Evolutionary conservation across 2,329 filamentous ascomycete genomes (phyloP).

Genomic region (Talaromyces pinophilus): DNA sequence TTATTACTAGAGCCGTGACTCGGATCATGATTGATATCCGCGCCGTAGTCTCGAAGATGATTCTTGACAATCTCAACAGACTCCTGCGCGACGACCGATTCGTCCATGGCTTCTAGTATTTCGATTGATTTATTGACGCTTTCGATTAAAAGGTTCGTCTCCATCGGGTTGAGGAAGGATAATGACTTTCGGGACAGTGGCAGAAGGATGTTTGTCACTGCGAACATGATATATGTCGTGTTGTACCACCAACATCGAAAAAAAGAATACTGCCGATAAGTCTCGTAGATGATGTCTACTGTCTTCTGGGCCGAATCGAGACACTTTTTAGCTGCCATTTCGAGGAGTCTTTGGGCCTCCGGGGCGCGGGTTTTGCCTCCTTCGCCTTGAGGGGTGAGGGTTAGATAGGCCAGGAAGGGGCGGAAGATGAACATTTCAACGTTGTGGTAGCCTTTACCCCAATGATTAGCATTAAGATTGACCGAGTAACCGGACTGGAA

Average conservation of each 20-base stretch:
- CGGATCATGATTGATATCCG: not conserved
- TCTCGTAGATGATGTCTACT: constrained; percentile 45
- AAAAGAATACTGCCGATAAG: constrained; percentile 42
- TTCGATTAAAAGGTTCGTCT: constrained; percentile 17
- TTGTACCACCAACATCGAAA: constrained; percentile 51
- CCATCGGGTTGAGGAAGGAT: not conserved
- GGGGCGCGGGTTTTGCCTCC: not conserved
- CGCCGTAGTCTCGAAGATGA: constrained; percentile 30
- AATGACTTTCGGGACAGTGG: not conserved
- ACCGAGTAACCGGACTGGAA: not conserved
- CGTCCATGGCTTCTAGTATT: constrained; percentile 47
- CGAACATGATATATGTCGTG: constrained; percentile 46
- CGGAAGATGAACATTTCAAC: constrained; percentile 2
- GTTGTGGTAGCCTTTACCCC: not conserved
- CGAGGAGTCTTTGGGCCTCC: not conserved
- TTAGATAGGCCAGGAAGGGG: not conserved
- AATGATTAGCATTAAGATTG: not conserved
- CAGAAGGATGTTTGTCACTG: constrained; percentile 26
- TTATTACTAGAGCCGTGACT: not conserved
- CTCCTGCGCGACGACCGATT: constrained; percentile 43
- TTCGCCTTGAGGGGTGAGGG: not conserved
- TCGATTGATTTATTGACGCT: constrained; percentile 43
- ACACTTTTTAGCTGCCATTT: not conserved
- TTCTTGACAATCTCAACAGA: constrained; percentile 41
- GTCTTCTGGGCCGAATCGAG: constrained; percentile 40